Evolutionary conservation across 2,329 filamentous ascomycete genomes (phyloP).

Genomic region (Claviceps sp.): DNA sequence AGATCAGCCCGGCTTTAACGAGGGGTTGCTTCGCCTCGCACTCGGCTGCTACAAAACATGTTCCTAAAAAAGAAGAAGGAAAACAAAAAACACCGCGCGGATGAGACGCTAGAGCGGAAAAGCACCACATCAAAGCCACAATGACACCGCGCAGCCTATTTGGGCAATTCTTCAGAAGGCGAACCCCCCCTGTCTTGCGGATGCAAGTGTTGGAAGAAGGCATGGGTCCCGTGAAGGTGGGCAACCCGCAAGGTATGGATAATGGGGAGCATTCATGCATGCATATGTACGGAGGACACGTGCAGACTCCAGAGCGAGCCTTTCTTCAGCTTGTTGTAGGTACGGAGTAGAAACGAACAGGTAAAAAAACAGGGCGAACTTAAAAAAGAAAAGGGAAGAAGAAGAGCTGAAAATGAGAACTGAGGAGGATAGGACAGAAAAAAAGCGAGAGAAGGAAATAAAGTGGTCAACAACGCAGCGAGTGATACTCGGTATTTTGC

Average conservation of each 20-base stretch:
- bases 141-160: background rate
- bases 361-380: too few species aligned
- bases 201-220: background rate
- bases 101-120: background rate
- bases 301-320: too few species aligned
- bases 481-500: background rate
- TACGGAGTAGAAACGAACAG: too few species aligned
- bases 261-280: background rate
- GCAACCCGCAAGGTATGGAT: background rate
- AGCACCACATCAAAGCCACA: background rate
- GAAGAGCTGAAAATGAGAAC: background rate
- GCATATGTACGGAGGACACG: too few species aligned
- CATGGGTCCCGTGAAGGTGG: background rate
- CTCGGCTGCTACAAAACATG: background rate
- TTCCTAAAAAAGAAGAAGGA: background rate
- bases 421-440: background rate
- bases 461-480: background rate
- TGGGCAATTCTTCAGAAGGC: background rate
- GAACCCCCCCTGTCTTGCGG: background rate
- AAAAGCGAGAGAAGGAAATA: background rate
- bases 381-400: background rate
- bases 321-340: too few species aligned
- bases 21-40: background rate
- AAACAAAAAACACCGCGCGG: background rate
- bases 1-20: background rate